Evolutionary conservation across 768 basidiomycete genomes (phyloP).

Genomic region (Terana coerulea): DNA sequence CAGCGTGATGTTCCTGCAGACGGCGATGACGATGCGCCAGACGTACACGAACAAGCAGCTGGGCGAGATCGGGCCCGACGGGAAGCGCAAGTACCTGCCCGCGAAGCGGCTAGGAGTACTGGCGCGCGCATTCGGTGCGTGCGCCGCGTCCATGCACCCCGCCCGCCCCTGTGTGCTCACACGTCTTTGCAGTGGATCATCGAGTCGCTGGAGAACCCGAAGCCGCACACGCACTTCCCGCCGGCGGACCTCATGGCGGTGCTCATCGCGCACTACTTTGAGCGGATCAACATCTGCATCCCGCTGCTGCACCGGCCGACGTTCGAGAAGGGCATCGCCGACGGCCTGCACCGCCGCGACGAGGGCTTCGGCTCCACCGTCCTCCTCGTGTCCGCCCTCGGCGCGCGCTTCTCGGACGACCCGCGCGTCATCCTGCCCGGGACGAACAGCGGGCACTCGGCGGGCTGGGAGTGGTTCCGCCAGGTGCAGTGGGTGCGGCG

Average conservation of each 20-base stretch:
- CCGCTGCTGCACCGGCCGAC: constrained; percentile 47
- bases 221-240: constrained; percentile 30
- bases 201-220: constrained; percentile 21
- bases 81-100: constrained; percentile 6
- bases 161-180: neutral
- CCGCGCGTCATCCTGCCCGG: constrained; percentile 35
- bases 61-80: neutral
- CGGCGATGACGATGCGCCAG: constrained; percentile 39
- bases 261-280: constrained; percentile 50
- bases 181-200: constrained; percentile 23
- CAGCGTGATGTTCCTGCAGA: constrained; percentile 37
- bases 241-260: constrained; percentile 31
- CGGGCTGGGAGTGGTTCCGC: constrained; percentile 46
- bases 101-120: constrained; percentile 44
- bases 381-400: constrained; percentile 48
- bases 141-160: neutral
- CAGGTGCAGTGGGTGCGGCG: constrained; percentile 63
- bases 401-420: constrained; percentile 49
- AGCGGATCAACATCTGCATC: constrained; percentile 34
- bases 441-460: constrained; percentile 27
- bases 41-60: constrained; percentile 28
- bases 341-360: constrained; percentile 38
- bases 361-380: constrained; percentile 41
- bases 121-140: constrained; percentile 44
- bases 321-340: constrained; percentile 37